phyloP scores from a whole-genome alignment of 495 filamentous ascomycete genomes.

The Peziza echinospora region DNA sequence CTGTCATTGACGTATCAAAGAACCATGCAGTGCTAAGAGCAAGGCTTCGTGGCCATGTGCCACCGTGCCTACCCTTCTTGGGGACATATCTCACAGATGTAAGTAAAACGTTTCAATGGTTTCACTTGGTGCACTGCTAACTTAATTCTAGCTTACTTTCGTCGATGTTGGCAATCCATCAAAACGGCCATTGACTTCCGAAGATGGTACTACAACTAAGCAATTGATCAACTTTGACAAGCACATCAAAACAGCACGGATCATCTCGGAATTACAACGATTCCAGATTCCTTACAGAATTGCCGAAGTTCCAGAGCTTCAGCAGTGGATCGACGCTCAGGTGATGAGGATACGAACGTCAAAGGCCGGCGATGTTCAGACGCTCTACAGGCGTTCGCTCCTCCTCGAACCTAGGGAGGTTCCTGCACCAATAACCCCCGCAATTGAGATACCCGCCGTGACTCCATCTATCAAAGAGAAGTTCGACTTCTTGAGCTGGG shows the following conservation, averaged over 20 bases:
- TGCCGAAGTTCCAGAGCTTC: conserved; percentile 65
- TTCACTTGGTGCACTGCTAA: background rate
- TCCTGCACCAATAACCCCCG: conserved; percentile 1
- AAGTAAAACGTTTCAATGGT: conserved; percentile 23
- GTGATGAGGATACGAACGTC: conserved; percentile 58
- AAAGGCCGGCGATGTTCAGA: conserved; percentile 59
- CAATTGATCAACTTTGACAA: conserved; percentile 94
- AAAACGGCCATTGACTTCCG: conserved; percentile 36
- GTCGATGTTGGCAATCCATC: conserved; percentile 86
- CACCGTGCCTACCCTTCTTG: conserved; percentile 90
- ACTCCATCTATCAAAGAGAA: conserved; percentile 21
- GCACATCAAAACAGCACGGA: conserved; percentile 77
- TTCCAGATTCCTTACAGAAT: conserved; percentile 94
- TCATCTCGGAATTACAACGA: conserved; percentile 85
- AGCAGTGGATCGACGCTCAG: conserved; percentile 80
- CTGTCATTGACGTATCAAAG: conserved; percentile 64
- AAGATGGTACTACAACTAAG: conserved; percentile 25
- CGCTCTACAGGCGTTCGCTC: conserved; percentile 70
- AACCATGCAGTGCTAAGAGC: conserved; percentile 84
- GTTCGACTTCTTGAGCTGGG: conserved; percentile 36
- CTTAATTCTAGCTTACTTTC: conserved; percentile 38
- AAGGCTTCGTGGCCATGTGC: conserved; percentile 66
- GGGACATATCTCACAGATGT: conserved; percentile 84
- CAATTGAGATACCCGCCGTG: conserved; percentile 3
- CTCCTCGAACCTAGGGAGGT: conserved; percentile 36